phyloP scores from a whole-genome alignment of 2,329 filamentous ascomycete species.

The Trichothecium sympodiale region DNA sequence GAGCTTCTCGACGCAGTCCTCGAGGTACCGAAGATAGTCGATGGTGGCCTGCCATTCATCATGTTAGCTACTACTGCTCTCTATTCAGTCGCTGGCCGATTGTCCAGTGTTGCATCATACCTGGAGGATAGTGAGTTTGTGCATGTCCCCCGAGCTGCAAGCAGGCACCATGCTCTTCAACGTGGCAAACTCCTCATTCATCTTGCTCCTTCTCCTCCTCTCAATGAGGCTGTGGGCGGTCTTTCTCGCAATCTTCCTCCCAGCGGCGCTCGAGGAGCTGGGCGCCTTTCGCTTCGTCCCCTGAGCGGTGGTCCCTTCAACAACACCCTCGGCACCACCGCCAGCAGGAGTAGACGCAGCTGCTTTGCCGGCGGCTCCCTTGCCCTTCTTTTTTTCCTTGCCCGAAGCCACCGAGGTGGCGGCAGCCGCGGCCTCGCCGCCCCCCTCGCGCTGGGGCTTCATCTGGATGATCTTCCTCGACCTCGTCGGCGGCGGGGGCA shows the following conservation, averaged over 20 bases:
- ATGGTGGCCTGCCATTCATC: conserved; percentile 70
- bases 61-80: too few species aligned
- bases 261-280: conserved; percentile 67
- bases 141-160: conserved; percentile 84
- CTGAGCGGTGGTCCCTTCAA: conserved; percentile 7
- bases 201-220: conserved; percentile 79
- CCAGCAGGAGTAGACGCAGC: conserved; percentile 9
- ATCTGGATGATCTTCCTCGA: conserved; percentile 97
- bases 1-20: conserved; percentile 74
- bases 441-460: conserved; percentile 52
- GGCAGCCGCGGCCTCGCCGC: conserved; percentile 7
- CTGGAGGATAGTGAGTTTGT: conserved; percentile 91
- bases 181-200: conserved; percentile 96
- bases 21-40: conserved; percentile 88
- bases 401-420: conserved; percentile 10
- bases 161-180: conserved; percentile 94
- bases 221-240: conserved; percentile 96
- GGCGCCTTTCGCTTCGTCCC: conserved; percentile 64
- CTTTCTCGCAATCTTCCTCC: conserved; percentile 90
- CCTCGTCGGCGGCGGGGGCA: conserved; percentile 85
- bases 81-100: too few species aligned
- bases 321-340: conserved; percentile 9
- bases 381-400: conserved; percentile 1
- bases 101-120: conserved; percentile 41
- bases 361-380: conserved; percentile 8